Evolutionary conservation across 2,329 filamentous ascomycete species (phyloP).

Genomic region (Alternaria novae-zelandiae): DNA sequence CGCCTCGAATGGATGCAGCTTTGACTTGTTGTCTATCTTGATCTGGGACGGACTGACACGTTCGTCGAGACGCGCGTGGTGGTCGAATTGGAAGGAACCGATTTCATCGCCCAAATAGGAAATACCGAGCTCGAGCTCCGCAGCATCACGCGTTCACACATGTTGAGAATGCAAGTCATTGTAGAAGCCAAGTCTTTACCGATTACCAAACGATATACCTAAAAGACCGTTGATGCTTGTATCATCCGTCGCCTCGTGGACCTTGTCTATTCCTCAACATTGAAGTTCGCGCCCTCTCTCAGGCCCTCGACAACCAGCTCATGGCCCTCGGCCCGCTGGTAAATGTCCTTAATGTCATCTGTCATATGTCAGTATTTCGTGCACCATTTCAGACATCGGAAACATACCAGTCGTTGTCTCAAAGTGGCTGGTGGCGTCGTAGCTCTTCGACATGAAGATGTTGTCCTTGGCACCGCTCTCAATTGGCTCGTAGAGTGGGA

Average conservation of each 20-base stretch:
- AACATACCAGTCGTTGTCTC: constrained; percentile 76
- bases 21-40: neutral
- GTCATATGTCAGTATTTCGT: constrained; percentile 47
- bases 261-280: constrained; percentile 60
- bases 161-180: constrained; percentile 13
- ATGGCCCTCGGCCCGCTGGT: constrained; percentile 80
- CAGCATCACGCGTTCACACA: neutral
- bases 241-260: neutral
- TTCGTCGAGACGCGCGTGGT: neutral
- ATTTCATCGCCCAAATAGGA: constrained; percentile 10
- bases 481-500: constrained; percentile 91
- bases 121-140: constrained; percentile 19
- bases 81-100: neutral
- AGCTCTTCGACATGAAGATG: constrained; percentile 98
- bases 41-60: neutral
- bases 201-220: constrained; percentile 8
- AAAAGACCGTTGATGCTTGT: constrained; percentile 20
- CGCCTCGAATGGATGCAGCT: neutral
- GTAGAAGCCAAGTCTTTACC: constrained; percentile 5
- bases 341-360: constrained; percentile 96
- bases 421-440: constrained; percentile 97
- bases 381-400: neutral
- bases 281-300: constrained; percentile 76
- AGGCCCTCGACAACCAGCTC: constrained; percentile 88
- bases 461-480: constrained; percentile 84